Conservation (phyloP, 768 basidiomycete genomes). For the Psilocybe cubensis region DNA sequence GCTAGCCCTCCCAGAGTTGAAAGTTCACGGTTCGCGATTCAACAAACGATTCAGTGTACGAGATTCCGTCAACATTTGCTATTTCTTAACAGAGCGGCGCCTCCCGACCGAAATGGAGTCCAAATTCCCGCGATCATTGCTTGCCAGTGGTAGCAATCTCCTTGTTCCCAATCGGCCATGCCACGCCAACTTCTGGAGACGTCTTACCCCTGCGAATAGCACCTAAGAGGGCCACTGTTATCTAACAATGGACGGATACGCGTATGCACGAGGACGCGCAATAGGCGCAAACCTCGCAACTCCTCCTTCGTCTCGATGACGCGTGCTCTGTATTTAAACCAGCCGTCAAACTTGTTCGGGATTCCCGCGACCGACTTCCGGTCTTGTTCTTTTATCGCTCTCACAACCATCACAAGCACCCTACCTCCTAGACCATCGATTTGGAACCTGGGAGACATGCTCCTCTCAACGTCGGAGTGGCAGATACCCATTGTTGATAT, state of each 20-base stretch:
- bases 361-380: neutral
- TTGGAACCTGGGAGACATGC: neutral
- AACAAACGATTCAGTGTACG: too few species aligned
- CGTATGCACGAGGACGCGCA: neutral
- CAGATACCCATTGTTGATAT: neutral
- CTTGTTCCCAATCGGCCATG: neutral
- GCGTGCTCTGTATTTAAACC: neutral
- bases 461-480: neutral
- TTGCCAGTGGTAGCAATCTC: neutral
- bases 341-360: neutral
- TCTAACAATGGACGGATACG: neutral
- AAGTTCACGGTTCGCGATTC: too few species aligned
- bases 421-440: constrained; percentile 28
- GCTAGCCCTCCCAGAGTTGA: too few species aligned
- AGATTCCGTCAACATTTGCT: too few species aligned
- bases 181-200: neutral
- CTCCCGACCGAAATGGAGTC: too few species aligned
- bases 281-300: too few species aligned
- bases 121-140: too few species aligned
- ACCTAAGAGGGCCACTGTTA: neutral
- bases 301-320: neutral
- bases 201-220: neutral
- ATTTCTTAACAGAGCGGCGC: too few species aligned
- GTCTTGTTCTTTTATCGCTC: neutral
- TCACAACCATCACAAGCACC: constrained; percentile 18